phyloP scores from a whole-genome alignment of 441 rosid genomes.

The Populus tomentosa region DNA sequence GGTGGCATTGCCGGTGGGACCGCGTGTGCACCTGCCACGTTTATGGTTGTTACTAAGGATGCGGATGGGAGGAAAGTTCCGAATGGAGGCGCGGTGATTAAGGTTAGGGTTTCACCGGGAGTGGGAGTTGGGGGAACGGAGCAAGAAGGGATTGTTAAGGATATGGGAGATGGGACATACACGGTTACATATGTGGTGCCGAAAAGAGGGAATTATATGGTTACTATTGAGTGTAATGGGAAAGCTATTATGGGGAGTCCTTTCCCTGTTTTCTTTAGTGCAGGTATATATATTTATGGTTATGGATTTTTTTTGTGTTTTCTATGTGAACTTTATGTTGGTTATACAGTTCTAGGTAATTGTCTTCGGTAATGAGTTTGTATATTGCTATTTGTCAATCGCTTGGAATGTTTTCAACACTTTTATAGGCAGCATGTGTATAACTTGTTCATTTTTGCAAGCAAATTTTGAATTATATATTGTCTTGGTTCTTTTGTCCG shows the following conservation, averaged over 20 bases:
- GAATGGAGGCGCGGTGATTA: slow-evolving; percentile 68
- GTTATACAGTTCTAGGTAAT: background rate
- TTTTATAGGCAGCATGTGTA: background rate
- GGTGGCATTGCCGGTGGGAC: slow-evolving; percentile 95
- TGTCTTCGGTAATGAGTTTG: background rate
- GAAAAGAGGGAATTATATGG: slow-evolving; percentile 97
- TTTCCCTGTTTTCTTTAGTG: slow-evolving; percentile 94
- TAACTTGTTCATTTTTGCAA: background rate
- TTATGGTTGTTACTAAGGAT: slow-evolving; percentile 81
- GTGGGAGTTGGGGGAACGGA: slow-evolving; percentile 94
- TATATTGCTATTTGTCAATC: background rate
- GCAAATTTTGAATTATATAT: background rate
- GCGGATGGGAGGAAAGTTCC: slow-evolving; percentile 83
- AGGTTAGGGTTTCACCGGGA: slow-evolving; percentile 80
- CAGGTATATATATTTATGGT: slow-evolving; percentile 39
- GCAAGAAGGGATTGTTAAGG: slow-evolving; percentile 90
- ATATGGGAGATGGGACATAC: slow-evolving; percentile 90
- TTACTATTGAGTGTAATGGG: slow-evolving; percentile 81
- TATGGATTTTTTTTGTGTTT: background rate
- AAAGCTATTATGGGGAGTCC: slow-evolving; percentile 93
- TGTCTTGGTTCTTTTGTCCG: too few species aligned
- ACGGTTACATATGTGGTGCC: slow-evolving; percentile 91
- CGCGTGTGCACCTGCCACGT: slow-evolving; percentile 79
- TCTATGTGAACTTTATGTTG: background rate
- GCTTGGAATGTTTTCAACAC: background rate